These are phyloP conservation scores for Glycyrrhiza uralensis DNA, from an alignment of 306 rosid genomes.

Conservation along the genomic window DNA sequence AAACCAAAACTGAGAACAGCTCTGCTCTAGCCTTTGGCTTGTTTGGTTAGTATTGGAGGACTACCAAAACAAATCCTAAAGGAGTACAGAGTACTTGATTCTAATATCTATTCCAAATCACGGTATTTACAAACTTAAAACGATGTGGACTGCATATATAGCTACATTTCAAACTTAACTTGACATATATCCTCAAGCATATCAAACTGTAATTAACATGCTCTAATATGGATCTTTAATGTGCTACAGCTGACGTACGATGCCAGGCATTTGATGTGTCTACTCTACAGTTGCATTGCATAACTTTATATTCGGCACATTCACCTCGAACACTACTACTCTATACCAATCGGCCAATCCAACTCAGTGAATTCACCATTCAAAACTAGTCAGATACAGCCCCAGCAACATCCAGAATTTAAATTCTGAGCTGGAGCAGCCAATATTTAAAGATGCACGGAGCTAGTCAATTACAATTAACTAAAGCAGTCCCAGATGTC, in stretches of 20 bases:
- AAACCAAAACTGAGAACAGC: not conserved
- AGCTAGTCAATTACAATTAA: not conserved
- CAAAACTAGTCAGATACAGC: not conserved
- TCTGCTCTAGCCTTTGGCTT: not conserved
- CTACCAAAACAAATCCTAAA: slow-evolving; percentile 1
- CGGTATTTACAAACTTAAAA: not conserved
- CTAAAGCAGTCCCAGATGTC: not conserved
- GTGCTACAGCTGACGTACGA: not conserved
- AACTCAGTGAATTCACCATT: not conserved
- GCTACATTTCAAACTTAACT: not conserved
- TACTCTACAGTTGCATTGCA: not conserved
- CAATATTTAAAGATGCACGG: not conserved
- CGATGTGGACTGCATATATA: not conserved
- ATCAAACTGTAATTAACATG: slow-evolving; percentile 12
- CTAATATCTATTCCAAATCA: not conserved
- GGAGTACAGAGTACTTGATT: not conserved
- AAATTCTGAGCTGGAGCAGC: not conserved
- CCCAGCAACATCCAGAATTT: slow-evolving; percentile 1
- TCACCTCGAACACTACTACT: not conserved
- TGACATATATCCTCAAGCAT: not conserved
- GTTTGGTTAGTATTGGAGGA: not conserved
- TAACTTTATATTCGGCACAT: not conserved
- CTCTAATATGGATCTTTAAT: not conserved
- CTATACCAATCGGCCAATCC: not conserved
- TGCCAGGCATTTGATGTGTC: not conserved